Conservation (phyloP, 2,329 filamentous ascomycete species). For the Mariannaea sp. region DNA sequence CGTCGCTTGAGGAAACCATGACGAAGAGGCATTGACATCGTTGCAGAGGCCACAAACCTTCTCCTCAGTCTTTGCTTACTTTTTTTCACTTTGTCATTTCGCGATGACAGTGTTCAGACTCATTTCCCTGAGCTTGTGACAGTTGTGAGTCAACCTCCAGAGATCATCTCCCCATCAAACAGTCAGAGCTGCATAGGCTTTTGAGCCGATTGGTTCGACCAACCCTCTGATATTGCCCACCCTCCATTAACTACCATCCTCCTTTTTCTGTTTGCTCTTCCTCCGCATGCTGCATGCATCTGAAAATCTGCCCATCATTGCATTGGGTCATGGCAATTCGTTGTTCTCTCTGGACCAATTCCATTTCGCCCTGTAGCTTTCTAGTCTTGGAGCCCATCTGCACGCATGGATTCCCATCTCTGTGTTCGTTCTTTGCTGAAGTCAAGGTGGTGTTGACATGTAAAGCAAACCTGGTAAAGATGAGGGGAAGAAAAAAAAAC, state of each 20-base stretch:
- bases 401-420: constrained; percentile 6
- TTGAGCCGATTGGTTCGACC: constrained; percentile 12
- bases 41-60: constrained; percentile 1
- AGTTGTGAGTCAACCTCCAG: constrained; percentile 12
- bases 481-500: not conserved
- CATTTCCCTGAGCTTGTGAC: not conserved
- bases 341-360: not conserved
- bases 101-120: not conserved
- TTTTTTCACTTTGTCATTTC: not conserved
- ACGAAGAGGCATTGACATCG: not conserved
- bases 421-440: constrained; percentile 2
- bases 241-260: not conserved
- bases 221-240: not conserved
- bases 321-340: not conserved
- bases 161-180: constrained; percentile 8
- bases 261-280: not conserved
- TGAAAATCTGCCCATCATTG: constrained; percentile 4
- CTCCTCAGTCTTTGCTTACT: not conserved
- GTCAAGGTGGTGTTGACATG: not conserved
- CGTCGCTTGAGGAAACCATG: constrained; percentile 6
- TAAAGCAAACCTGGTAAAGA: not conserved
- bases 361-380: not conserved
- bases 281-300: constrained; percentile 5
- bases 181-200: not conserved
- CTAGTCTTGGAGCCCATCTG: not conserved